Conservation (phyloP, 2,329 filamentous ascomycete genomes). For the Huntiella bhutanensis region DNA sequence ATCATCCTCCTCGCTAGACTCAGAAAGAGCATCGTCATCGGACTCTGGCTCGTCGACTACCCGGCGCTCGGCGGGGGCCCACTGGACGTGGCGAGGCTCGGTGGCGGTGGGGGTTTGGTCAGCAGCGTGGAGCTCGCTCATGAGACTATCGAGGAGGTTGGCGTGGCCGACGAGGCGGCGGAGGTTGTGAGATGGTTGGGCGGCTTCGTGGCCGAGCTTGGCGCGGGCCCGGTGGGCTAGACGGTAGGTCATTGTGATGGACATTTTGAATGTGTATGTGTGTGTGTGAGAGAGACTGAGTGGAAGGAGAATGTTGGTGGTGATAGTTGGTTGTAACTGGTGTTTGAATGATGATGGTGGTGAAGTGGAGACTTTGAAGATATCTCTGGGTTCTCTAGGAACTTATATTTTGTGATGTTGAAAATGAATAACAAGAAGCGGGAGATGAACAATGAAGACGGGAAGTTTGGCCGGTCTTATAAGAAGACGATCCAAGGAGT, state of each 20-base stretch:
- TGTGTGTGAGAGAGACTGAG: conserved; percentile 16
- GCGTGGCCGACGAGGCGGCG: conserved; percentile 90
- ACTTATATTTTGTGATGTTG: conserved; percentile 1
- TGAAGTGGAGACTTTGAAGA: conserved; percentile 1
- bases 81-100: conserved; percentile 80
- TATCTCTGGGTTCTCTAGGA: neutral
- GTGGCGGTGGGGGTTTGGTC: conserved; percentile 95
- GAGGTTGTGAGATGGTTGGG: conserved; percentile 81
- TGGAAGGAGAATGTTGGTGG: conserved; percentile 13
- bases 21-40: neutral
- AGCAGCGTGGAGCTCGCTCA: conserved; percentile 79
- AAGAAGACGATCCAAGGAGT: neutral
- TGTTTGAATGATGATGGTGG: conserved; percentile 1
- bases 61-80: conserved; percentile 46
- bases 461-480: neutral
- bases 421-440: neutral
- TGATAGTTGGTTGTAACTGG: conserved; percentile 7
- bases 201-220: conserved; percentile 88
- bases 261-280: conserved; percentile 39
- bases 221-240: conserved; percentile 88
- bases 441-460: neutral
- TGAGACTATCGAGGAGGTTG: conserved; percentile 90
- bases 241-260: conserved; percentile 95
- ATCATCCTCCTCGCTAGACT: conserved; percentile 14
- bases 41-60: conserved; percentile 18